Conservation (phyloP, 2,329 filamentous ascomycete genomes). For the Alternaria postmessia region DNA sequence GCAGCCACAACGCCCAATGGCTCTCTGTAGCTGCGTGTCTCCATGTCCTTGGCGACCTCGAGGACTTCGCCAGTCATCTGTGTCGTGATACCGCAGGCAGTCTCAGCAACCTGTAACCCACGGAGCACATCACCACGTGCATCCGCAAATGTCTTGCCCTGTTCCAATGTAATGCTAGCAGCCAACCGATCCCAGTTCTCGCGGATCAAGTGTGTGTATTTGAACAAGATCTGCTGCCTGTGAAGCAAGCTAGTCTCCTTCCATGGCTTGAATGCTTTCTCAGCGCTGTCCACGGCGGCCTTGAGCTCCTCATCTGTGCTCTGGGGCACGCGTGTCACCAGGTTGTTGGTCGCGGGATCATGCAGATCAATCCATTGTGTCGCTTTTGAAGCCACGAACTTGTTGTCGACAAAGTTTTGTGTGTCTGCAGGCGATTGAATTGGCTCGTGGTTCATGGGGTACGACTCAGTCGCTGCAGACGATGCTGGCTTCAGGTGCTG, state of each 20-base stretch:
- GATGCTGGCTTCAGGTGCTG: conserved; percentile 59
- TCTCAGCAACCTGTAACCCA: conserved; percentile 85
- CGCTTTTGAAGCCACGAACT: conserved; percentile 73
- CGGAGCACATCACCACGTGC: conserved; percentile 82
- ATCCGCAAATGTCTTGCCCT: conserved; percentile 88
- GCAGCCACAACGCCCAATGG: conserved; percentile 82
- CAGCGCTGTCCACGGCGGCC: conserved; percentile 76
- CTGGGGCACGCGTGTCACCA: conserved; percentile 83
- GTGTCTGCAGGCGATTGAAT: conserved; percentile 74
- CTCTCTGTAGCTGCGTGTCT: conserved; percentile 83
- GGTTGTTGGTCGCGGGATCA: conserved; percentile 85
- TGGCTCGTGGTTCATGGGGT: conserved; percentile 76
- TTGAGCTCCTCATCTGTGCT: conserved; percentile 79
- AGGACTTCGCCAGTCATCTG: conserved; percentile 84
- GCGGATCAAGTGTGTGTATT: conserved; percentile 78
- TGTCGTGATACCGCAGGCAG: conserved; percentile 80
- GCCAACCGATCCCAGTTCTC: conserved; percentile 87
- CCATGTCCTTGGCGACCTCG: conserved; percentile 89
- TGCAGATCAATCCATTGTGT: conserved; percentile 79
- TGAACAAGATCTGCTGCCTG: conserved; percentile 87
- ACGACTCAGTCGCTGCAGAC: conserved; percentile 63
- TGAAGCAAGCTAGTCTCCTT: conserved; percentile 74
- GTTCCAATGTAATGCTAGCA: conserved; percentile 85
- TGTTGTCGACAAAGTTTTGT: conserved; percentile 83
- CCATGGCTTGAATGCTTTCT: conserved; percentile 79